A percentile compares a stretch with the other conserved stretches of the same genome.
Conservation (phyloP, 768 basidiomycete species). For the Pholiota microspora region DNA sequence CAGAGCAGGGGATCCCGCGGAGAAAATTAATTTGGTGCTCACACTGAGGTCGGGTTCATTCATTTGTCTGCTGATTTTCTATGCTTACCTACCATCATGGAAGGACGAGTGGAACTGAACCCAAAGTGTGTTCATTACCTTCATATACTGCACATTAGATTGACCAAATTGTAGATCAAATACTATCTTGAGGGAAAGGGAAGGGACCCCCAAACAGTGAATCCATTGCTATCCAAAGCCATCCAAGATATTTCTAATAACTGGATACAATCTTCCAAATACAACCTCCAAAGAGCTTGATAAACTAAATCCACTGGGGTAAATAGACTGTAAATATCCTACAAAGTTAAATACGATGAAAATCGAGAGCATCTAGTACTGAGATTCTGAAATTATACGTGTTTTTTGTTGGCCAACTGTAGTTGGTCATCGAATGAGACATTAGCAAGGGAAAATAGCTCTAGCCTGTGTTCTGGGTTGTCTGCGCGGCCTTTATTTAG, state of each 20-base stretch:
- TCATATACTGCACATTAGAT: not conserved
- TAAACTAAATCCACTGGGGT: not conserved
- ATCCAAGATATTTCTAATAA: conserved; percentile 56
- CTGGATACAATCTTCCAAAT: conserved; percentile 69
- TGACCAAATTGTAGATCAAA: conserved; percentile 61
- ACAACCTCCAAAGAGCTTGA: conserved; percentile 19
- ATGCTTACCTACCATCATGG: not conserved
- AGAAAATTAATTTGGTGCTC: conserved; percentile 53
- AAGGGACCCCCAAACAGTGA: conserved; percentile 43
- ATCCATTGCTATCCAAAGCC: conserved; percentile 48
- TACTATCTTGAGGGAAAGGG: conserved; percentile 86
- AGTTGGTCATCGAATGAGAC: conserved; percentile 41
- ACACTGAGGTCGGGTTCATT: conserved; percentile 57
- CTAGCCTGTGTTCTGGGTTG: conserved; percentile 21
- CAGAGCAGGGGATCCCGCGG: conserved; percentile 42
- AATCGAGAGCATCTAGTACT: not conserved
- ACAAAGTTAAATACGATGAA: not conserved
- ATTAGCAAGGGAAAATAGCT: conserved; percentile 30
- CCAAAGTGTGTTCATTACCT: conserved; percentile 55
- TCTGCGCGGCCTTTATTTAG: conserved; percentile 30
- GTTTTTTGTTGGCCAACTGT: conserved; percentile 3
- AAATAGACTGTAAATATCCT: not conserved
- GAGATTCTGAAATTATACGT: too few relatives aligned
- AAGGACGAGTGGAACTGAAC: conserved; percentile 89
- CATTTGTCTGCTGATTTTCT: not conserved